phyloP scores from a whole-genome alignment of 179 eudicot genomes.

The Patellifolia procumbens region DNA sequence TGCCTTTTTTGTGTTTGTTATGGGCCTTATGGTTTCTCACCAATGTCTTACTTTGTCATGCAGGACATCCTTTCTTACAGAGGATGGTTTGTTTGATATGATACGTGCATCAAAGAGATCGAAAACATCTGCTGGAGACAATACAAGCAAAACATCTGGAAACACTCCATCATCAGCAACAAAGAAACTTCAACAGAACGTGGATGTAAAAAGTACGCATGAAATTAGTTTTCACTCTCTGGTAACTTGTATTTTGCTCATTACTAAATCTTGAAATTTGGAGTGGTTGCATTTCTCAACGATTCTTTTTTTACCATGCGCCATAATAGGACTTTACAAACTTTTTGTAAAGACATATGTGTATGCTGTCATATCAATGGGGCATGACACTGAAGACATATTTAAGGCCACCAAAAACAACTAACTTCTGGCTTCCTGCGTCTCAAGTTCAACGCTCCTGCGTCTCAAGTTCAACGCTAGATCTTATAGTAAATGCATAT shows the following conservation, averaged over 20 bases:
- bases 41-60: conserved; percentile 23
- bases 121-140: conserved; percentile 41
- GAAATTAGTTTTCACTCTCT: conserved; percentile 6
- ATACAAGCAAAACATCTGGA: conserved; percentile 45
- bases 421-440: too few relatives aligned
- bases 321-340: background rate
- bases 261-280: conserved; percentile 4
- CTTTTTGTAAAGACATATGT: background rate
- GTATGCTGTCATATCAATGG: background rate
- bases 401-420: background rate
- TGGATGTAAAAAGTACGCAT: conserved; percentile 59
- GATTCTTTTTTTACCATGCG: background rate
- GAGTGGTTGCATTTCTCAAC: too few relatives aligned
- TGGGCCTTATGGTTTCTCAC: conserved; percentile 18
- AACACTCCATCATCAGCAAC: conserved; percentile 42
- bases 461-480: too few relatives aligned
- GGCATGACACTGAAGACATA: background rate
- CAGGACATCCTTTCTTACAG: conserved; percentile 81
- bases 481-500: background rate
- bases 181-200: conserved; percentile 56
- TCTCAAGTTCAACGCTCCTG: too few relatives aligned
- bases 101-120: conserved; percentile 65
- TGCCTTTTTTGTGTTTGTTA: conserved; percentile 9
- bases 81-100: conserved; percentile 85
- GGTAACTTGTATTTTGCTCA: conserved; percentile 3